A percentile compares a stretch with the other conserved stretches of the same genome.
Evolutionary conservation across 1,284 basidiomycete genomes (phyloP).

Genomic region (Puccinia polysora): DNA sequence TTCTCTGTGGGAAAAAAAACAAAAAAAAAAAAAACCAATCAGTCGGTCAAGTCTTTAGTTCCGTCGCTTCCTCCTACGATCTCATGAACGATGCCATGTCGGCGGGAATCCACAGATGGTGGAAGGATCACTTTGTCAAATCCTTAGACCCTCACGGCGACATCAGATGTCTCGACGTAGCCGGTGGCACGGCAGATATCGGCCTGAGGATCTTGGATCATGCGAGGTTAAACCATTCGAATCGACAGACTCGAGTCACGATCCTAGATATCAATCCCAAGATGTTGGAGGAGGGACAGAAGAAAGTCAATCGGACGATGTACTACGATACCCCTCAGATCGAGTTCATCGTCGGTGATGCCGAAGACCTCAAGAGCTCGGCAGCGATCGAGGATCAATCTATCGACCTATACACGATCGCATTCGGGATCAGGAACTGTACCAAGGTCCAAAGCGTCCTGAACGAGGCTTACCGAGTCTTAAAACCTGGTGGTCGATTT

Average conservation of each 20-base stretch:
- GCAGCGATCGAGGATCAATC: slow-evolving; percentile 70
- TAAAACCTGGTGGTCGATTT: slow-evolving; percentile 94
- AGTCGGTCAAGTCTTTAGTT: slow-evolving; percentile 89
- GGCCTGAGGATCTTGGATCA: slow-evolving; percentile 88
- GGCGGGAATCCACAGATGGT: slow-evolving; percentile 87
- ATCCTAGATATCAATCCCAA: slow-evolving; percentile 91
- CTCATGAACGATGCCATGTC: slow-evolving; percentile 99
- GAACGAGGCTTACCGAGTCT: slow-evolving; percentile 82
- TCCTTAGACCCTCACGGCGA: slow-evolving; percentile 66
- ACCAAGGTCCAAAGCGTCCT: slow-evolving; percentile 86
- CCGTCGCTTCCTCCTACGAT: slow-evolving; percentile 92
- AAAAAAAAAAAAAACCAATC: background rate
- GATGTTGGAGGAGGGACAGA: slow-evolving; percentile 90
- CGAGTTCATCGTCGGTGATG: slow-evolving; percentile 87
- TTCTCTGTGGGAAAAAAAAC: no score
- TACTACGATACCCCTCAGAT: slow-evolving; percentile 93
- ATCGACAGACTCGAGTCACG: slow-evolving; percentile 80
- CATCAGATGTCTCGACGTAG: slow-evolving; percentile 79
- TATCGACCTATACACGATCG: slow-evolving; percentile 96
- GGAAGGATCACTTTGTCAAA: slow-evolving; percentile 91
- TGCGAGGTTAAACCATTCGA: slow-evolving; percentile 79
- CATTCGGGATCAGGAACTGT: slow-evolving; percentile 97
- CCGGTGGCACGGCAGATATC: slow-evolving; percentile 97
- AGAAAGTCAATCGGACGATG: slow-evolving; percentile 87
- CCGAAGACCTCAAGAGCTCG: slow-evolving; percentile 69